Evolutionary conservation across 2,329 filamentous ascomycete genomes (phyloP).

Genomic region (Apiospora marii): DNA sequence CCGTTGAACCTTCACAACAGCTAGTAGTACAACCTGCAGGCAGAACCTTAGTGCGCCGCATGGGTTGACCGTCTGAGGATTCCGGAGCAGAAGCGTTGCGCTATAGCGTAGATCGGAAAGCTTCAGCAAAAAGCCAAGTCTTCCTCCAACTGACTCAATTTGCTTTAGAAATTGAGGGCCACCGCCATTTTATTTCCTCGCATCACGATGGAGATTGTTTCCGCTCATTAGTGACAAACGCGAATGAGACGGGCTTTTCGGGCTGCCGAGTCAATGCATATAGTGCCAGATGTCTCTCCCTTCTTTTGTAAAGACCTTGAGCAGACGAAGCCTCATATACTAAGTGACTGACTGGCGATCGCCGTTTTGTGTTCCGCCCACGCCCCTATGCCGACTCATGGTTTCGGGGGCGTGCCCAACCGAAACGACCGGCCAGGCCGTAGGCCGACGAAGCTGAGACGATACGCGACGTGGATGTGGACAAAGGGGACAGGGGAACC

Average conservation of each 20-base stretch:
- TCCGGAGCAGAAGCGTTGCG: conserved; percentile 2
- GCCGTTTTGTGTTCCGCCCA: too few species aligned
- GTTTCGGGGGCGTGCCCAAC: background rate
- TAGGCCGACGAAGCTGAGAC: conserved; percentile 18
- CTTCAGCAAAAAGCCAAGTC: conserved; percentile 9
- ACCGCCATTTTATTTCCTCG: background rate
- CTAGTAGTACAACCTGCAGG: background rate
- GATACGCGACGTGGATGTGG: conserved; percentile 14
- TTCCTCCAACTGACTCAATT: background rate
- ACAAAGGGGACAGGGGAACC: background rate
- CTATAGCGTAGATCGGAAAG: conserved; percentile 5
- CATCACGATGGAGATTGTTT: background rate
- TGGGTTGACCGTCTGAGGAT: background rate
- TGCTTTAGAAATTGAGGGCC: background rate
- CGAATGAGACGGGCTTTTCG: background rate
- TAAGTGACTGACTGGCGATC: too few species aligned
- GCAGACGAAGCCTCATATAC: too few species aligned
- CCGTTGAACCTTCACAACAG: background rate
- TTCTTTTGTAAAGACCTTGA: background rate
- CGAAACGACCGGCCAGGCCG: conserved; percentile 3
- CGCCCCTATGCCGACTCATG: conserved; percentile 1
- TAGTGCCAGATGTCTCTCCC: background rate
- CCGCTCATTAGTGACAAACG: background rate
- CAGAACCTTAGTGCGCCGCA: background rate
- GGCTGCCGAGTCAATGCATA: background rate